Conservation (phyloP, 768 basidiomycete genomes). For the Dendrothele bispora region DNA sequence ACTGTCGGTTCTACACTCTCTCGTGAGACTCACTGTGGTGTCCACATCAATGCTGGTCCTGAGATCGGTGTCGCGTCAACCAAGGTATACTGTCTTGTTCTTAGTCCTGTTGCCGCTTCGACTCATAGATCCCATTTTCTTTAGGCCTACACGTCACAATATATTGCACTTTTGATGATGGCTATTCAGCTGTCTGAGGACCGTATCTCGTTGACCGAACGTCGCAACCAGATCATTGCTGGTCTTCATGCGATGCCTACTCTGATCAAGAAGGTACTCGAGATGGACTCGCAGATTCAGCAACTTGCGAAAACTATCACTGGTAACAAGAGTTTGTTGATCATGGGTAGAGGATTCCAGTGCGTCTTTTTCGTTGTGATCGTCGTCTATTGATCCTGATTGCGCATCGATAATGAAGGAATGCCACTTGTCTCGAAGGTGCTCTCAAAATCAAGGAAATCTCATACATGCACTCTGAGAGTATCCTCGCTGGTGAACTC, state of each 20-base stretch:
- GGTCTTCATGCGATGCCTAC: constrained; percentile 87
- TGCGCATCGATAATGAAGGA: constrained; percentile 35
- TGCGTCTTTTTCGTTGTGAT: constrained; percentile 35
- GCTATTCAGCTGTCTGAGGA: constrained; percentile 98
- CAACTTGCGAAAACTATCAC: constrained; percentile 80
- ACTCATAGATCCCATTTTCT: not conserved
- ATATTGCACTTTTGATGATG: constrained; percentile 95
- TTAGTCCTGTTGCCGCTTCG: not conserved
- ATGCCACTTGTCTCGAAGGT: constrained; percentile 97
- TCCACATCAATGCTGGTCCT: constrained; percentile 98
- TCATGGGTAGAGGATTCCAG: constrained; percentile 99
- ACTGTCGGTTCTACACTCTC: constrained; percentile 98
- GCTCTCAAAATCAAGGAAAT: constrained; percentile 99
- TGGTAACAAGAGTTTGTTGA: constrained; percentile 82
- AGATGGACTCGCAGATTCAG: constrained; percentile 74
- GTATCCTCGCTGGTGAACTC: constrained; percentile 96
- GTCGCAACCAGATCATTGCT: constrained; percentile 91
- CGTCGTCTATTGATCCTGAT: constrained; percentile 4
- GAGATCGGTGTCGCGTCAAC: constrained; percentile 99
- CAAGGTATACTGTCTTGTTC: constrained; percentile 54
- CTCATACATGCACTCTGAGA: constrained; percentile 86
- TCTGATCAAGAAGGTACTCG: constrained; percentile 86
- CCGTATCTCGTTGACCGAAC: constrained; percentile 87
- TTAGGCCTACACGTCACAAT: constrained; percentile 97
- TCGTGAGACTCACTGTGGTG: constrained; percentile 97